Evolutionary conservation across 2,329 filamentous ascomycete species (phyloP).

Genomic region (Aureobasidium sp.): DNA sequence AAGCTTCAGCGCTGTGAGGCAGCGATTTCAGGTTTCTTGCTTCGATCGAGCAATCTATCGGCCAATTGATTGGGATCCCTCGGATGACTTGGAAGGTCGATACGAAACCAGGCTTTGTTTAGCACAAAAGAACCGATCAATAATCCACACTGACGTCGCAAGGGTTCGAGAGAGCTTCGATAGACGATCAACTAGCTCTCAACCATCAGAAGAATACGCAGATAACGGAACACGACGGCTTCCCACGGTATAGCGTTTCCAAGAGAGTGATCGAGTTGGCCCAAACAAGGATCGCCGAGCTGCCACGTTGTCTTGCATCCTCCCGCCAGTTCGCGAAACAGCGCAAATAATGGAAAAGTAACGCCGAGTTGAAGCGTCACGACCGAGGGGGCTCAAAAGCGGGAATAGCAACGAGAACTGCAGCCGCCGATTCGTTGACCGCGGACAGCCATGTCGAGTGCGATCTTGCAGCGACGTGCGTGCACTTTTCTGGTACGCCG

Average conservation of each 20-base stretch:
- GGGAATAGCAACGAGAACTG: neutral
- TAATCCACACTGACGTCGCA: slow-evolving; percentile 5
- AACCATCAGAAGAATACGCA: neutral
- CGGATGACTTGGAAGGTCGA: too few relatives aligned
- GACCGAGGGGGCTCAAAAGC: neutral
- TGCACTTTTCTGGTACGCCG: slow-evolving; percentile 1
- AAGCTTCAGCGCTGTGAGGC: neutral
- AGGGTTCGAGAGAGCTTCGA: neutral
- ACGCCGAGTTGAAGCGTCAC: neutral
- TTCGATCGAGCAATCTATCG: neutral
- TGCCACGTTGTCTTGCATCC: neutral
- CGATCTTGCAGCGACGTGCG: neutral
- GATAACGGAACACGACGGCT: neutral
- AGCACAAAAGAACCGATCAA: neutral
- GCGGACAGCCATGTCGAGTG: too few relatives aligned
- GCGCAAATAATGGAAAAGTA: neutral
- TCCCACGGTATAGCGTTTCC: neutral
- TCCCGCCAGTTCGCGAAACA: neutral
- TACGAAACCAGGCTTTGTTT: neutral
- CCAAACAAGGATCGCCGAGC: neutral
- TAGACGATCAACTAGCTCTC: neutral
- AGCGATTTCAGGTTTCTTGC: neutral
- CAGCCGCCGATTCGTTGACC: neutral
- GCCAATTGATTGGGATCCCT: neutral
- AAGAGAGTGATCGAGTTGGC: too few relatives aligned